These are phyloP conservation scores for Kwoniella shandongensis DNA, from an alignment of 768 basidiomycete genomes.

Conservation along the genomic window DNA sequence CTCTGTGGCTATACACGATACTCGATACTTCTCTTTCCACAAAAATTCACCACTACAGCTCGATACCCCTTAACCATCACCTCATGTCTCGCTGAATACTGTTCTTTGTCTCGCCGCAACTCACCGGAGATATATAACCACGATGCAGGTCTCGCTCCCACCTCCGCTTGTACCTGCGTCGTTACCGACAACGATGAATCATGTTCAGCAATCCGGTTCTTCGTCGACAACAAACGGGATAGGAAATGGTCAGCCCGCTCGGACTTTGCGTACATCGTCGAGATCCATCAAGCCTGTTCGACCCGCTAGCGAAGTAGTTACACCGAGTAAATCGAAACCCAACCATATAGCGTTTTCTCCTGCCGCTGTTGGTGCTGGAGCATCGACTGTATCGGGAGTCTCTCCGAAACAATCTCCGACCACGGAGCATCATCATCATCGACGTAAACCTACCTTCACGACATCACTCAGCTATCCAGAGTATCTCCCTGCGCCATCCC, in stretches of 20 bases:
- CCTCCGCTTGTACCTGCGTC: neutral
- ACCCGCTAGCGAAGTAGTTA: neutral
- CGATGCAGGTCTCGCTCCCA: slow-evolving; percentile 1
- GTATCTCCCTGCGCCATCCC: slow-evolving; percentile 21
- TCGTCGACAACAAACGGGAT: no score
- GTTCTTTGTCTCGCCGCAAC: no score
- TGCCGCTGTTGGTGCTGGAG: neutral
- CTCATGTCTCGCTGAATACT: no score
- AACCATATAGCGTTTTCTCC: neutral
- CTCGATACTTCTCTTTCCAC: no score
- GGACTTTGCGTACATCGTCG: neutral
- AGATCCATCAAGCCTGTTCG: slow-evolving; percentile 8
- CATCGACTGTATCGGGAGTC: no score
- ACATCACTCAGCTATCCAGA: slow-evolving; percentile 38
- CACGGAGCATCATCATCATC: neutral
- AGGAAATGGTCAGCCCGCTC: neutral
- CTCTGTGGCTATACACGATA: no score
- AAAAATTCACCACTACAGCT: no score
- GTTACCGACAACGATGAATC: neutral
- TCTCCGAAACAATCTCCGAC: no score
- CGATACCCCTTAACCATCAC: no score
- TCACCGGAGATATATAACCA: neutral
- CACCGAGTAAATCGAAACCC: neutral
- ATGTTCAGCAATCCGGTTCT: no score
- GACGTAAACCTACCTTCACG: slow-evolving; percentile 34